phyloP scores from a whole-genome alignment of 768 basidiomycete genomes.

The Kondoa subrosea region DNA sequence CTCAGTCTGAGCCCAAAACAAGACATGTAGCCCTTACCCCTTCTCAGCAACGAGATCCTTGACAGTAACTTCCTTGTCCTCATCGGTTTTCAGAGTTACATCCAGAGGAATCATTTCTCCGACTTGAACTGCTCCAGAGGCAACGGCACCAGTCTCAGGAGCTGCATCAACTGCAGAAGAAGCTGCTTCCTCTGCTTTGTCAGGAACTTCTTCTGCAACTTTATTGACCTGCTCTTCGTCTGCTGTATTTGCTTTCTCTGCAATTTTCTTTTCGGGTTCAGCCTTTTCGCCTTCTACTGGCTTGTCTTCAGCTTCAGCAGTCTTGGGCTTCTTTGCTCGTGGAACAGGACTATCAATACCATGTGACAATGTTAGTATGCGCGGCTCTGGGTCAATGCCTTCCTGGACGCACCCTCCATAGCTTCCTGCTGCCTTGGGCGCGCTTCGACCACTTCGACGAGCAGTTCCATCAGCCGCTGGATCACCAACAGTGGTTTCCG shows the following conservation, averaged over 20 bases:
- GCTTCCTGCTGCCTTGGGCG: too few species aligned
- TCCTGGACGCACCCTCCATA: neutral
- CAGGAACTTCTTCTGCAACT: neutral
- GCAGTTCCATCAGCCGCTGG: too few species aligned
- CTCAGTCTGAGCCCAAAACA: too few species aligned
- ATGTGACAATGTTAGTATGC: neutral
- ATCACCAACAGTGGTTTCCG: too few species aligned
- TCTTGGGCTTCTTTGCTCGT: neutral
- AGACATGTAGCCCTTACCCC: too few species aligned
- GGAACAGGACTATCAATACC: neutral
- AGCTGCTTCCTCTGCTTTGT: neutral
- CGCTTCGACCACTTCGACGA: too few species aligned
- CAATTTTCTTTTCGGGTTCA: neutral
- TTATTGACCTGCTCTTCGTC: neutral
- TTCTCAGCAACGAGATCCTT: conserved; percentile 6
- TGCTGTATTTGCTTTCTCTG: neutral
- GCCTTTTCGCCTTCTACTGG: neutral
- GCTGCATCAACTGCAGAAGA: neutral
- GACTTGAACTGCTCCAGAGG: neutral
- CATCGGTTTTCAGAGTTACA: neutral
- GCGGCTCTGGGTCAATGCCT: neutral
- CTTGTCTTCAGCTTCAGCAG: neutral
- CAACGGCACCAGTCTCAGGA: neutral
- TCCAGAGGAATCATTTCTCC: neutral
- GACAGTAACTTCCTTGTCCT: conserved; percentile 5